phyloP scores from a whole-genome alignment of 345 rosid genomes.

The Litchi chinensis region DNA sequence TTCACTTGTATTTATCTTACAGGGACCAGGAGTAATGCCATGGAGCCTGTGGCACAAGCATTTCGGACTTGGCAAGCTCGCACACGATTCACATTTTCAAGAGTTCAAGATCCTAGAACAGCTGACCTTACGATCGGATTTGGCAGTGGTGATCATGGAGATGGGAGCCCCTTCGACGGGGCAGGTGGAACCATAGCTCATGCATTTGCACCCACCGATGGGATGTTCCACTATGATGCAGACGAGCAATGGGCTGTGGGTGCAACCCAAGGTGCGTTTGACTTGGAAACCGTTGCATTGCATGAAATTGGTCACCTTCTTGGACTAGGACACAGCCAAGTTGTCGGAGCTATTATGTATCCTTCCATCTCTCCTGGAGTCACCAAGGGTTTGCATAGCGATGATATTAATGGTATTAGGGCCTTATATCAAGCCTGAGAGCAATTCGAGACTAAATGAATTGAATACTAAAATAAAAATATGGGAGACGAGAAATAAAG shows the following conservation, averaged over 20 bases:
- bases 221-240: conserved; percentile 14
- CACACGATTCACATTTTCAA: not conserved
- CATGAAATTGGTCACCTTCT: conserved; percentile 23
- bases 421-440: conserved; percentile 1
- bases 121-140: conserved; percentile 9
- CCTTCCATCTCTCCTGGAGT: not conserved
- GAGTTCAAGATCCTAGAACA: not conserved
- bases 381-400: not conserved
- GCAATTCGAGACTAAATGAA: too few relatives aligned
- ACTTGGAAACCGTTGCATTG: conserved; percentile 10
- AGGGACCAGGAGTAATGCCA: not conserved
- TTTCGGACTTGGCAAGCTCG: not conserved
- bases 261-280: not conserved
- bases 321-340: conserved; percentile 14
- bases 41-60: not conserved
- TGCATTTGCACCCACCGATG: conserved; percentile 8
- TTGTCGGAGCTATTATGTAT: conserved; percentile 6
- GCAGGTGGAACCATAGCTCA: conserved; percentile 9
- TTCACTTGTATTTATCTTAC: too few relatives aligned
- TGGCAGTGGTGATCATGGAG: conserved; percentile 16
- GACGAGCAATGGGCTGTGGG: conserved; percentile 14
- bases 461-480: too few relatives aligned
- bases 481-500: too few relatives aligned
- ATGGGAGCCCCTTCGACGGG: conserved; percentile 15
- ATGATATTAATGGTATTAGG: conserved; percentile 14